Evolutionary conservation across 2,329 filamentous ascomycete genomes (phyloP), one percentile per base, ranked within the genome.

Genomic region (Tolypocladium guangdongense): DNA sequence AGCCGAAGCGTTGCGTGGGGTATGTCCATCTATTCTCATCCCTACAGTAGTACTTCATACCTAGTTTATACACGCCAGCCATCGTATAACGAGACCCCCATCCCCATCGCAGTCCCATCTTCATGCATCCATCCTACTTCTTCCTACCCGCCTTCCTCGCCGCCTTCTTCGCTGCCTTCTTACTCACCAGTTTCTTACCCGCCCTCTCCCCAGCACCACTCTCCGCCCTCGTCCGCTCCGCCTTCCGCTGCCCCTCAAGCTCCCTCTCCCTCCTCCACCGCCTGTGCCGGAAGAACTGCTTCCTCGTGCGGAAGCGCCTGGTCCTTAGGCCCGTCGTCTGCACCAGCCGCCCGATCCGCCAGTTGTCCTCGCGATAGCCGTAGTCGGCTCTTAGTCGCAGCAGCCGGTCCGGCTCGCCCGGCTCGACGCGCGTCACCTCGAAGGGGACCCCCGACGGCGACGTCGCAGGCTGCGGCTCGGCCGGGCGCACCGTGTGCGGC

Each of bases 291-390:
- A 79, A 71, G 62, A 68, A 72, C 58, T 74, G 71, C 64, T 76
- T 77, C 48, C 79, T 70, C 55, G 77, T 77, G 24, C 72, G 68
- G 63, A 77, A 75, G 53, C 75, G 71, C 57, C 74, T 77, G 27
- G 75, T 72, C 54, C 75, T 69, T 53, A 74, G 70, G 22, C 74
- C 72, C 62, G 77, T 78, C 57, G 77, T 78, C 59, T 70, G 71
- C 51, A 77, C 74, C 49, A 83, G 69, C 11, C 74, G 73, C 14
- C 80, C 80, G 49, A 83, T 78, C 30, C 75, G 72, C 74, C 78
- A 81, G 69, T 80, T 82, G 62, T 79, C 77, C 69, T 83, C 80
- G 51, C 75, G 73, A 67, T 83, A 83, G 60, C 75, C 75, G 71
- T 83, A 83, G 64, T 81, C 74, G 52, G 71, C 64, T 52, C 73